Evolutionary conservation across 306 rosid species (phyloP), one percentile per base, ranked within the genome.

Genomic region (Urtica urens): DNA sequence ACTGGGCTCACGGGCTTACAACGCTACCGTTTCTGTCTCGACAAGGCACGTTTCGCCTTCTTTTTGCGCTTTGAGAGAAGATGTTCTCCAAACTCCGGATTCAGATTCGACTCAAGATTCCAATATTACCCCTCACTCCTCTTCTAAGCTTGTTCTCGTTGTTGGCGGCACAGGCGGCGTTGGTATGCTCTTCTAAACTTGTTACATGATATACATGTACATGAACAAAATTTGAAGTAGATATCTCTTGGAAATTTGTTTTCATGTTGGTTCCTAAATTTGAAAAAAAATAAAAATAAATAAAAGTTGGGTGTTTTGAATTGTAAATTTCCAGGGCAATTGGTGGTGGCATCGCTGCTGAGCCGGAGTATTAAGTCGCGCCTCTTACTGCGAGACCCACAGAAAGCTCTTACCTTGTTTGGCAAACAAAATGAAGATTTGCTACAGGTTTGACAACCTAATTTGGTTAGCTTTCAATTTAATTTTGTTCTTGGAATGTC

Each of bases 311-410:
- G n/a, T n/a, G n/a, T n/a, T n/a, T n/a, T n/a, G n/a, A n/a, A n/a
- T n/a, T n/a, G n/a, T n/a, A n/a, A n/a, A n/a, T n/a, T 50, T 70
- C 59, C 93, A 88, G 97, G 97, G 69, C 97, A 88, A 73, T 58
- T 88, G 60, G 80, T 88, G 12, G 86, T 78, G 43, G 95, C 95
- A 40, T 79, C 97, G 3, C 54, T 84, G 86, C 82, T 88, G 44
- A 69, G 55, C 38, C 72, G 82, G 67, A 81, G 78, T 64, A 65
- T 83, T 49, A 83, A 84, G 67, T 57, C 78, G 0, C 86, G 95
- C 2, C 64, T 84, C 60, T 55, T 88, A 37, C 60, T 84, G 48
- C 70, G 97, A 37, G 78, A 88, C 62, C 86, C 76, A 43, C 86
- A 76, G 67, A 88, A 77, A 82, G 97, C 95, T 19, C 38, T 60